phyloP scores from a whole-genome alignment of 164 flowering plant genomes.

The Taxillus chinensis region DNA sequence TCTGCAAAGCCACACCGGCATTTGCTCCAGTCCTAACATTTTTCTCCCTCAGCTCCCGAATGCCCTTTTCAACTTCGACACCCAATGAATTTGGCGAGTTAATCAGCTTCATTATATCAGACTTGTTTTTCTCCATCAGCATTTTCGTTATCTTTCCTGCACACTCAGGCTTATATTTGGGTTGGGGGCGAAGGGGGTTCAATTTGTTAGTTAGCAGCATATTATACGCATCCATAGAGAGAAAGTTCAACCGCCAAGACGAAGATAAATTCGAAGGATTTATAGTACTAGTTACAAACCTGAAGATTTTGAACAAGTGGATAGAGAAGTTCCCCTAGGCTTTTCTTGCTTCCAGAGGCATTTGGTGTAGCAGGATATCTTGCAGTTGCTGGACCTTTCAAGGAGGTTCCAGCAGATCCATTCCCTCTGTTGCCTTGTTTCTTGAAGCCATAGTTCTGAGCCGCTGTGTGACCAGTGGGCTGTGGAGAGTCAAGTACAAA shows the following conservation, averaged over 20 bases:
- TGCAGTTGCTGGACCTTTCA: slow-evolving; percentile 1
- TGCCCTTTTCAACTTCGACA: slow-evolving; percentile 5
- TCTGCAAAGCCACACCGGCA: background rate
- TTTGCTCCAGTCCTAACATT: slow-evolving; percentile 1
- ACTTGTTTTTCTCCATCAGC: slow-evolving; percentile 6
- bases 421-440: background rate
- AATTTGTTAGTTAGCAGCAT: background rate
- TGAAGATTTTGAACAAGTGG: slow-evolving; percentile 8
- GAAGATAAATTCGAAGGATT: too few species aligned
- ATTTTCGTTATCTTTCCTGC: slow-evolving; percentile 6
- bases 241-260: too few species aligned
- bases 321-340: slow-evolving; percentile 1
- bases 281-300: slow-evolving; percentile 3
- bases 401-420: background rate
- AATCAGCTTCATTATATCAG: slow-evolving; percentile 5
- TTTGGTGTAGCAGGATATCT: background rate
- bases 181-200: background rate
- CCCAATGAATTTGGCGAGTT: slow-evolving; percentile 4
- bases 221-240: background rate
- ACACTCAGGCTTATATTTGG: background rate
- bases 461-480: background rate
- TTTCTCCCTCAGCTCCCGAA: slow-evolving; percentile 10
- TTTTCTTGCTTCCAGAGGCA: slow-evolving; percentile 5
- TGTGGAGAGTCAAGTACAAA: too few species aligned
- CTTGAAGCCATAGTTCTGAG: background rate